Evolutionary conservation across 805 yeast species (phyloP).

Genomic region (Candida tibetensis): DNA sequence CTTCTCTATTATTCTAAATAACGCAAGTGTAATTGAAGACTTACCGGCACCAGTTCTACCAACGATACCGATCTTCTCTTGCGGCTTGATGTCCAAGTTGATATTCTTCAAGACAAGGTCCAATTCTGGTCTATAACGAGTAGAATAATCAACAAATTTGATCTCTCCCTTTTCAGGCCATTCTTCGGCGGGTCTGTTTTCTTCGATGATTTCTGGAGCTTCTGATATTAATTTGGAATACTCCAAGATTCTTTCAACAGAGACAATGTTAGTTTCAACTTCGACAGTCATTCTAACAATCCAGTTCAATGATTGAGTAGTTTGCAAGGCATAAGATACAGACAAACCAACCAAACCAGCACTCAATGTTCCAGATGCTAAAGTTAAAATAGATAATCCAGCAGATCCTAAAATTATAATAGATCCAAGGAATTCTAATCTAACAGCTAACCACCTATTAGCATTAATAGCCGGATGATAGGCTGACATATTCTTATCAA

Average conservation of each 20-base stretch:
- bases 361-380: slow-evolving; percentile 65
- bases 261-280: slow-evolving; percentile 94
- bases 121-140: slow-evolving; percentile 44
- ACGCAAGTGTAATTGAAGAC: slow-evolving; percentile 42
- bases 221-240: slow-evolving; percentile 79
- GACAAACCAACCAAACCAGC: slow-evolving; percentile 95
- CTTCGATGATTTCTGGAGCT: slow-evolving; percentile 70
- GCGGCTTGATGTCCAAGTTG: slow-evolving; percentile 33
- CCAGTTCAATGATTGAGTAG: slow-evolving; percentile 94
- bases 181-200: slow-evolving; percentile 52
- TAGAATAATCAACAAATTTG: slow-evolving; percentile 36
- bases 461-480: slow-evolving; percentile 89
- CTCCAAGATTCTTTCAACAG: slow-evolving; percentile 92
- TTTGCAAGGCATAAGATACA: slow-evolving; percentile 86
- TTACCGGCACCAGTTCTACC: slow-evolving; percentile 49
- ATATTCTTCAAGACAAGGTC: slow-evolving; percentile 42
- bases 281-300: slow-evolving; percentile 98
- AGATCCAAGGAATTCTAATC: slow-evolving; percentile 90
- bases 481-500: slow-evolving; percentile 88
- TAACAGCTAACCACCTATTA: slow-evolving; percentile 95
- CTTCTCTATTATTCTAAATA: slow-evolving; percentile 43
- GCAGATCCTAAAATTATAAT: slow-evolving; percentile 84
- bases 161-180: slow-evolving; percentile 43
- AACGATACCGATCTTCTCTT: slow-evolving; percentile 44
- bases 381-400: slow-evolving; percentile 69